phyloP scores from a whole-genome alignment of 768 basidiomycete genomes.

The Mrakia frigida region DNA sequence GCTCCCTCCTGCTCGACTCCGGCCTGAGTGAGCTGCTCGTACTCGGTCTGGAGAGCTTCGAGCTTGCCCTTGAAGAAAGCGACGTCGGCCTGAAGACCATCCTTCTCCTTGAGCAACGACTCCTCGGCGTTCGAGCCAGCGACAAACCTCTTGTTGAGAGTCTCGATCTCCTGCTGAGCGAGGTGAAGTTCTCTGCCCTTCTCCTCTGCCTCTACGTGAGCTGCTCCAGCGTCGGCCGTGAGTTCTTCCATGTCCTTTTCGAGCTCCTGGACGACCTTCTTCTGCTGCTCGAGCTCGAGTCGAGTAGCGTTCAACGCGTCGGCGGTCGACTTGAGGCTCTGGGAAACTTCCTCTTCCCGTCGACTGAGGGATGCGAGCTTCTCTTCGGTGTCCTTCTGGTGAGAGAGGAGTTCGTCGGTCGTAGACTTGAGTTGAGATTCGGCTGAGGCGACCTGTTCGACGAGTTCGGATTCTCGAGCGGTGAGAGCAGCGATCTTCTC shows the following conservation, averaged over 20 bases:
- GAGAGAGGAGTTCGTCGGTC: neutral
- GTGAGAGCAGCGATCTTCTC: slow-evolving; percentile 19
- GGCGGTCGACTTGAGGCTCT: neutral
- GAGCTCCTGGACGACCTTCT: neutral
- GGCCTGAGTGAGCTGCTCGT: neutral
- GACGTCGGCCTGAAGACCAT: neutral
- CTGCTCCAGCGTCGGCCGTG: neutral
- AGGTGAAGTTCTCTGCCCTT: neutral
- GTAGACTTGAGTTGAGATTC: neutral
- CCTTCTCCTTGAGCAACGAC: slow-evolving; percentile 2
- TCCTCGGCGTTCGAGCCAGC: slow-evolving; percentile 9
- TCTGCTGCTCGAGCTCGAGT: neutral
- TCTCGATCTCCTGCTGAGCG: neutral
- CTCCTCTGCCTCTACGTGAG: slow-evolving; percentile 1
- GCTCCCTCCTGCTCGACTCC: neutral
- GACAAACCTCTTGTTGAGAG: neutral
- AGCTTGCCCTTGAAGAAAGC: neutral
- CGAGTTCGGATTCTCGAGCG: neutral
- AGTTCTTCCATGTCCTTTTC: neutral
- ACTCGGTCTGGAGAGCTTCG: neutral
- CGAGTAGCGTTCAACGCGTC: neutral
- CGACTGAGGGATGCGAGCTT: neutral
- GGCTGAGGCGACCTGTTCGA: neutral
- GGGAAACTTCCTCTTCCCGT: neutral
- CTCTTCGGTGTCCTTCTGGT: neutral